These are phyloP conservation scores for Ophiocytium majus DNA, from an alignment of 352 stramenopile species.

Conservation along the genomic window DNA sequence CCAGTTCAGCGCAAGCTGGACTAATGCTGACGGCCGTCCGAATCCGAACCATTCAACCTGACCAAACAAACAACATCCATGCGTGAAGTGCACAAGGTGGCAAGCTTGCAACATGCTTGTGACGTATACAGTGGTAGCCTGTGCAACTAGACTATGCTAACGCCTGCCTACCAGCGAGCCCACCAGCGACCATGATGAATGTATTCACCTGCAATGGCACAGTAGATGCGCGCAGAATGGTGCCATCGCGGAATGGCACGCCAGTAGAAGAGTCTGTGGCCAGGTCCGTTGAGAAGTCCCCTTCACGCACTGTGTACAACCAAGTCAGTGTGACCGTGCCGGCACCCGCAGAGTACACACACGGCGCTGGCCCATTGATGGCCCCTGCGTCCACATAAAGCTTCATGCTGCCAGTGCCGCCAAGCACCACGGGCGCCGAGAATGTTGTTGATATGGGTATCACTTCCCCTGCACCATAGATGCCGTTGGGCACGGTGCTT, in stretches of 20 bases:
- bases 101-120: too few relatives aligned
- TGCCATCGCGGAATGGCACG: background rate
- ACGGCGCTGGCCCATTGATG: background rate
- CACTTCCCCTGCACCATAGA: constrained; percentile 27
- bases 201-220: too few relatives aligned
- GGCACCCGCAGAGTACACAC: background rate
- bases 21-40: too few relatives aligned
- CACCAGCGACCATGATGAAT: too few relatives aligned
- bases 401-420: constrained; percentile 9
- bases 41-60: too few relatives aligned
- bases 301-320: background rate
- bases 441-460: constrained; percentile 35
- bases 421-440: constrained; percentile 30
- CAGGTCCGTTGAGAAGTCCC: constrained; percentile 1
- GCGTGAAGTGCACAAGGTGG: too few relatives aligned
- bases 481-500: constrained; percentile 39
- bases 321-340: background rate
- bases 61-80: too few relatives aligned
- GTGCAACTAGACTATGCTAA: too few relatives aligned
- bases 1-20: too few relatives aligned
- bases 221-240: background rate
- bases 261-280: background rate
- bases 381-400: background rate
- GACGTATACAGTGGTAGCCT: too few relatives aligned
- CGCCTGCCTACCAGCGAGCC: too few relatives aligned